phyloP scores from a whole-genome alignment of 768 basidiomycete genomes.

The Tylopilus vinaceipallidus region DNA sequence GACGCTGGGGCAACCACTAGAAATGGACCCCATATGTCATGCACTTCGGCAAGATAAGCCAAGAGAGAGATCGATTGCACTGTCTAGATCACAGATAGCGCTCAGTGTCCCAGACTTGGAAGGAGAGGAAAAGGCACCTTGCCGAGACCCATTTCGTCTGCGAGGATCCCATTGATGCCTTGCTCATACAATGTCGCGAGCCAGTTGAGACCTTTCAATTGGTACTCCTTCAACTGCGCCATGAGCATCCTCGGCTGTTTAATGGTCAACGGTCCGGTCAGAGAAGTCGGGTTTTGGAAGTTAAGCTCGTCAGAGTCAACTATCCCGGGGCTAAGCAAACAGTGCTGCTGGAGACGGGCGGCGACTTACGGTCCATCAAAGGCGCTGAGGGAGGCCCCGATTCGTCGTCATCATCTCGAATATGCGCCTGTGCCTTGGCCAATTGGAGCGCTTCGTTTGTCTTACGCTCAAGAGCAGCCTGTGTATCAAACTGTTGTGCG shows the following conservation, averaged over 20 bases:
- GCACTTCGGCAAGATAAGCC: conserved; percentile 93
- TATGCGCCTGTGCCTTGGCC: conserved; percentile 52
- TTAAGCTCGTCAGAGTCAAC: conserved; percentile 97
- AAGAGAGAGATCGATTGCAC: conserved; percentile 97
- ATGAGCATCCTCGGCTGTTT: conserved; percentile 94
- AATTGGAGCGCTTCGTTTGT: conserved; percentile 73
- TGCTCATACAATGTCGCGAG: conserved; percentile 96
- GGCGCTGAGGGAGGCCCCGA: conserved; percentile 37
- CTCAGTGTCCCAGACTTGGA: neutral
- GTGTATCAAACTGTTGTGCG: conserved; percentile 82
- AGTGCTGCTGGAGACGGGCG: neutral
- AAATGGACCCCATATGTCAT: conserved; percentile 99
- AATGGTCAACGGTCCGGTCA: conserved; percentile 81
- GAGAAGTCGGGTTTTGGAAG: conserved; percentile 96
- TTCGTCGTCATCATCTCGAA: conserved; percentile 43
- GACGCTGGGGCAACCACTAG: conserved; percentile 96
- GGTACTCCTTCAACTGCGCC: conserved; percentile 97
- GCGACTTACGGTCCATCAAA: conserved; percentile 68
- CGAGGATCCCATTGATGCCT: conserved; percentile 98
- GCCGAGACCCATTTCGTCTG: conserved; percentile 97
- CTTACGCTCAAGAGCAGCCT: conserved; percentile 77
- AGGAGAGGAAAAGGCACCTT: conserved; percentile 47
- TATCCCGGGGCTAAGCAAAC: conserved; percentile 28
- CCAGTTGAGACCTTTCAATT: conserved; percentile 98
- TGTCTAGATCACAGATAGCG: conserved; percentile 50